Conservation (phyloP, 345 rosid species). For the Bretschneidera sinensis region DNA sequence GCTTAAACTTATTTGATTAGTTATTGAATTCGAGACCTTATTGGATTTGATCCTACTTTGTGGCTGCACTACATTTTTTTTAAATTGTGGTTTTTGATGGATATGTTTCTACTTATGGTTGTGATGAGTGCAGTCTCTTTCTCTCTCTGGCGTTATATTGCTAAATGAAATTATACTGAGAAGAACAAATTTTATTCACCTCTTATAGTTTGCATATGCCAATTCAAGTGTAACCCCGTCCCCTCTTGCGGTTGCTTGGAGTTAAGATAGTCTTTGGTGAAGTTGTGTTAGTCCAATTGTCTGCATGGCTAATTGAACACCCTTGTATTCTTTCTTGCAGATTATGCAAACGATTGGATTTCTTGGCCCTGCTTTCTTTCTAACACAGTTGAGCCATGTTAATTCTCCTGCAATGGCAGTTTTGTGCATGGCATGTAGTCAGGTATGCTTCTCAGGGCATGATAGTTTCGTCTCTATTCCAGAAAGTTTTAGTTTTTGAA, state of each 20-base stretch:
- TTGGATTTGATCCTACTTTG: too few species aligned
- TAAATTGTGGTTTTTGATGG: neutral
- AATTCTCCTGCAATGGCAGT: conserved; percentile 88
- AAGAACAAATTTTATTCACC: too few species aligned
- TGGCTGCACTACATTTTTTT: too few species aligned
- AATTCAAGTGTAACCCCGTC: neutral
- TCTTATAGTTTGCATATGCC: too few species aligned
- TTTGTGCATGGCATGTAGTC: conserved; percentile 75
- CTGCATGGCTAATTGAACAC: conserved; percentile 3
- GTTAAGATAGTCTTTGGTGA: neutral
- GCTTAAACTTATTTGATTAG: neutral
- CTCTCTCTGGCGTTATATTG: too few species aligned
- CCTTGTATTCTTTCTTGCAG: conserved; percentile 30
- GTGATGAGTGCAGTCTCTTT: neutral
- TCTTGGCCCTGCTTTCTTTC: conserved; percentile 94
- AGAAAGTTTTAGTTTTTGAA: neutral
- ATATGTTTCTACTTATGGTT: neutral
- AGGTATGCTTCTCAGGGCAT: neutral
- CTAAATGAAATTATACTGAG: too few species aligned
- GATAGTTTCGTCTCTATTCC: too few species aligned
- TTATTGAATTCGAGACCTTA: neutral
- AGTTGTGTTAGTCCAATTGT: conserved; percentile 4
- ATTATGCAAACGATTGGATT: conserved; percentile 96
- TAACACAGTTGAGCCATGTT: conserved; percentile 89
- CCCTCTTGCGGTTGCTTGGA: neutral